A percentile compares a stretch with the other conserved stretches of the same genome.
phyloP scores from a whole-genome alignment of 2,329 filamentous ascomycete species.

The Alternaria consortialis region DNA sequence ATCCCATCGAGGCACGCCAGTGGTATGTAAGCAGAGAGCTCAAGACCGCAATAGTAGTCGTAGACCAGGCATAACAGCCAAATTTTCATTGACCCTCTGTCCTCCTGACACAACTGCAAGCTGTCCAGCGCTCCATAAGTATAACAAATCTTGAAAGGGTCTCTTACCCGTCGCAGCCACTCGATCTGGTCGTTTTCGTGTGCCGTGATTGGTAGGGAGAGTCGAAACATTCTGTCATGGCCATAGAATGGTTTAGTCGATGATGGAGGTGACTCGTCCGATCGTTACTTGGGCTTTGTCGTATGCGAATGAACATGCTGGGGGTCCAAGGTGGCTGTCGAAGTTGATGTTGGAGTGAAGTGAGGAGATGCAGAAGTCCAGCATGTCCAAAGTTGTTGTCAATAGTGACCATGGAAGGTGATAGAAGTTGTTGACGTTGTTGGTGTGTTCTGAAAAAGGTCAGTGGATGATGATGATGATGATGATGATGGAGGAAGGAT shows the following conservation, averaged over 20 bases:
- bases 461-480: not conserved
- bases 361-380: not conserved
- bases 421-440: conserved; percentile 1
- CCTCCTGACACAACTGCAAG: conserved; percentile 8
- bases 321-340: not conserved
- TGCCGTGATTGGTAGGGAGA: conserved; percentile 6
- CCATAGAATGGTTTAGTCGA: conserved; percentile 8
- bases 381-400: not conserved
- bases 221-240: conserved; percentile 9
- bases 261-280: conserved; percentile 4
- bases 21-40: conserved; percentile 4
- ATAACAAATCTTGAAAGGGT: conserved; percentile 1
- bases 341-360: not conserved
- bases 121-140: conserved; percentile 8
- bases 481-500: not conserved
- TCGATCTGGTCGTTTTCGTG: conserved; percentile 4
- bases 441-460: not conserved
- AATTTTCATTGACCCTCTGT: conserved; percentile 5
- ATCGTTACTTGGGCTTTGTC: not conserved
- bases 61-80: conserved; percentile 9
- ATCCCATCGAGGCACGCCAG: conserved; percentile 7
- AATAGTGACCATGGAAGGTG: not conserved
- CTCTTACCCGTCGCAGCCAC: conserved; percentile 5
- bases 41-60: not conserved
- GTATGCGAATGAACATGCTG: conserved; percentile 1